Evolutionary conservation across 2,329 filamentous ascomycete species (phyloP).

Genomic region (Pezicula neosporulosa): DNA sequence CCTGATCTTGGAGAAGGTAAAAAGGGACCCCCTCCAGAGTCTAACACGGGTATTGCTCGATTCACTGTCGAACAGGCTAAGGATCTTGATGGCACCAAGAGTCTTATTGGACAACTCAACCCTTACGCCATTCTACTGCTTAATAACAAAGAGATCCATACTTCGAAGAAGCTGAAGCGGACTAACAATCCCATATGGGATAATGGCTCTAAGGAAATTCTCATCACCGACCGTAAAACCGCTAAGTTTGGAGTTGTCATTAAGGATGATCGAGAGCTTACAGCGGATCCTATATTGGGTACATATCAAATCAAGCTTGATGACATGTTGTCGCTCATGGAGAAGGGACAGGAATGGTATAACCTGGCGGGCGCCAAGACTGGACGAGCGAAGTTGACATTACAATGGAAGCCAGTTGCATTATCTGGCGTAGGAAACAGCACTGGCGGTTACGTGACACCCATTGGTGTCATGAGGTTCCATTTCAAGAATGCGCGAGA

Average conservation of each 20-base stretch:
- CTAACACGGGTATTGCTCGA: conserved; percentile 88
- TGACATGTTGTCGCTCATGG: conserved; percentile 86
- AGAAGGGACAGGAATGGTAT: conserved; percentile 96
- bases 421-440: conserved; percentile 73
- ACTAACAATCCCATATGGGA: conserved; percentile 98
- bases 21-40: conserved; percentile 76
- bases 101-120: conserved; percentile 84
- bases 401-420: conserved; percentile 94
- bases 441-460: conserved; percentile 86
- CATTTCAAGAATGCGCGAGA: conserved; percentile 83
- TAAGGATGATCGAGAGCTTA: conserved; percentile 90
- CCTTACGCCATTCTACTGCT: conserved; percentile 86
- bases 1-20: conserved; percentile 72
- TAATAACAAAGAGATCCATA: conserved; percentile 87
- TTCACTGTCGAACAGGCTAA: conserved; percentile 96
- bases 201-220: conserved; percentile 86
- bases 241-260: conserved; percentile 88
- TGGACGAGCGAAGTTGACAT: conserved; percentile 83
- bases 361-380: conserved; percentile 76
- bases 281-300: conserved; percentile 78
- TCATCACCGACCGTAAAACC: conserved; percentile 89
- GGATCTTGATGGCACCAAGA: conserved; percentile 89
- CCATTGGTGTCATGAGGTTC: conserved; percentile 91
- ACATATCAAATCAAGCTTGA: conserved; percentile 95
- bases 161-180: conserved; percentile 88